Evolutionary conservation across 2,329 filamentous ascomycete species (phyloP).

Genomic region (Fusarium tuaranense): DNA sequence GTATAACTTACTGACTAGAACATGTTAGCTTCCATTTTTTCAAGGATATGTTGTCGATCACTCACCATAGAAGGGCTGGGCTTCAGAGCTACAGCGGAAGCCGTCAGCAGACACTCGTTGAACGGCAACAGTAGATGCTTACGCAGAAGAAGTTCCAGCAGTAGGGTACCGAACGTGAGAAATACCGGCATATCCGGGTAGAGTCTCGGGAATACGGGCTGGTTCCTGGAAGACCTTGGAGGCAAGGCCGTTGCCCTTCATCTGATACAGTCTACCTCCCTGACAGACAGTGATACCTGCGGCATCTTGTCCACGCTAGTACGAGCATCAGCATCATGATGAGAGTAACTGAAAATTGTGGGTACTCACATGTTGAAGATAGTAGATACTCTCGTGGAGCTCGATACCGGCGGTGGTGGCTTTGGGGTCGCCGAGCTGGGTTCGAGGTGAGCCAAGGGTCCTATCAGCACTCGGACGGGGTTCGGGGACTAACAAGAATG

Average conservation of each 20-base stretch:
- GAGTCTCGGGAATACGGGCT: background rate
- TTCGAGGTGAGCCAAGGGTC: background rate
- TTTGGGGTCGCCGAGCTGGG: slow-evolving; percentile 47
- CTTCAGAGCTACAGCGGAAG: slow-evolving; percentile 73
- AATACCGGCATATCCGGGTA: slow-evolving; percentile 51
- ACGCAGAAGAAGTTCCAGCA: slow-evolving; percentile 76
- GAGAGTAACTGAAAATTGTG: background rate
- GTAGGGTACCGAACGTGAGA: slow-evolving; percentile 91
- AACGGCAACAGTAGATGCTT: slow-evolving; percentile 18
- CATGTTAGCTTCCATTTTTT: background rate
- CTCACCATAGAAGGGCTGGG: slow-evolving; percentile 84
- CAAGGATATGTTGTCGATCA: background rate
- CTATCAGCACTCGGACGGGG: background rate
- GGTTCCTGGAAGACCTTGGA: slow-evolving; percentile 5
- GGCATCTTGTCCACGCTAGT: slow-evolving; percentile 84
- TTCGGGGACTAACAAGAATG: slow-evolving; percentile 5
- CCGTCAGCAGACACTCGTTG: background rate
- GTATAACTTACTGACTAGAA: background rate
- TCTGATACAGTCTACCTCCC: slow-evolving; percentile 86
- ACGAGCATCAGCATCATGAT: slow-evolving; percentile 20
- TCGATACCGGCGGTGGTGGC: slow-evolving; percentile 66
- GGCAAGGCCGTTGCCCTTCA: slow-evolving; percentile 89
- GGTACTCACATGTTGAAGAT: slow-evolving; percentile 65
- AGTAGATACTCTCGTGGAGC: slow-evolving; percentile 76
- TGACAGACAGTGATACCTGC: slow-evolving; percentile 82